Base-by-base conservation (phyloP, 306 rosid genomes). In the Cicer cuneatum region DNA sequence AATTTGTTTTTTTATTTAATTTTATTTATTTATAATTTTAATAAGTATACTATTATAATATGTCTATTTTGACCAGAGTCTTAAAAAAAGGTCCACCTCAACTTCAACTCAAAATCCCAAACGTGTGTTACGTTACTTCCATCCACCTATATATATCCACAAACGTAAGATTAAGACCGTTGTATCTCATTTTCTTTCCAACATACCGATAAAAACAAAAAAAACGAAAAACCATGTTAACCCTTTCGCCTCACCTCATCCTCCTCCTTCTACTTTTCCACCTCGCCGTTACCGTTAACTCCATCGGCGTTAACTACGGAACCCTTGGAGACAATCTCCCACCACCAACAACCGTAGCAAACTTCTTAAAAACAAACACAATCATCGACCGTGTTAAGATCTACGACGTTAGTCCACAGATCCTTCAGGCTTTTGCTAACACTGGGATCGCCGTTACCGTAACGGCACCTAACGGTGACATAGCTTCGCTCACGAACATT, bases 271-370 rank as follows among this genome's bases (percentile, higher is more conserved):
- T 89, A 35, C 62, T 88, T 62, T 80, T 83, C 79, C 86, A 67
- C 12, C 76, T 85, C 72, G 7, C 80, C 48, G 7, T 79, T 64
- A 24, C 85, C 33, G 92, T 57, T 1, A n/a, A 54, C 71, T 71
- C 91, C 78, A 82, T 93, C 46, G 98, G 98, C 15, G 83, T 93
- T 24, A 93, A 93, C 91, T 93, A 93, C 41, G 98, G 98, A 12
- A 93, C 96, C 9, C 80, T 88, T 0, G 97, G 66, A 0, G 84
- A 94, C 87, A 86, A 94, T 85, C 96, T 94, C 0, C 96, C 91
- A 0, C 72, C 91, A 0, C 90, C 97, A 0, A 7, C 81, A 0
- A 54, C 80, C 58, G 98, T 94, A 15, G 97, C 75, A 0, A 84
- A 87, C 72, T 92, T 91, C 62, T 57, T 94, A 5, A 87, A 85